Conservation (phyloP, 1,284 basidiomycete species). For the Puccinia novopanici region DNA sequence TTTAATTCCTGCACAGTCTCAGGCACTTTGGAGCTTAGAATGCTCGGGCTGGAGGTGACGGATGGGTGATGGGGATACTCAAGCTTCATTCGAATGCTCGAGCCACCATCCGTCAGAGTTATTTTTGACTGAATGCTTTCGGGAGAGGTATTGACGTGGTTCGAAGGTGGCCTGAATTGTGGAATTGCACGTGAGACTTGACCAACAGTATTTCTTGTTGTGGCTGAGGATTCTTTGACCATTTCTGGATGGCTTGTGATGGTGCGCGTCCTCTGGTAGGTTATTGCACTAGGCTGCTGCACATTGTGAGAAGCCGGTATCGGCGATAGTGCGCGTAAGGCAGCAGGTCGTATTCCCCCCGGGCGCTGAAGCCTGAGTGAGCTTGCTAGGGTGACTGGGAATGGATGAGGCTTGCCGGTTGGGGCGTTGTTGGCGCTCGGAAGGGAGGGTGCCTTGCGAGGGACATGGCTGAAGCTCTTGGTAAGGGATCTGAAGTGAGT, state of each 20-base stretch:
- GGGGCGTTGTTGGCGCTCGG: neutral
- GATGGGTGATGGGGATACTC: neutral
- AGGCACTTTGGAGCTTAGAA: neutral
- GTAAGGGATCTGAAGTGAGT: neutral
- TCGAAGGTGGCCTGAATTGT: neutral
- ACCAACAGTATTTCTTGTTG: neutral
- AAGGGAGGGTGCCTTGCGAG: neutral
- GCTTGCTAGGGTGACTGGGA: neutral
- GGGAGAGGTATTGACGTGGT: neutral
- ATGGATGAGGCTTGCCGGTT: neutral
- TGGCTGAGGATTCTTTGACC: neutral
- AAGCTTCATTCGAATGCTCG: slow-evolving; percentile 9
- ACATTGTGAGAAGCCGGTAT: neutral
- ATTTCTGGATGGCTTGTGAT: slow-evolving; percentile 21
- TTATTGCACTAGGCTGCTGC: neutral
- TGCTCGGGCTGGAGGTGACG: neutral
- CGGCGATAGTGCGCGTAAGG: neutral
- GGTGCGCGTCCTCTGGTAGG: neutral
- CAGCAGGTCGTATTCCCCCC: no score
- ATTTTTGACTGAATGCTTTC: slow-evolving; percentile 17
- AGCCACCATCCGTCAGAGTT: slow-evolving; percentile 13
- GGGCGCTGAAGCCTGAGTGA: neutral
- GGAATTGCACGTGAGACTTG: no score
- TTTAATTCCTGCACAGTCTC: neutral
- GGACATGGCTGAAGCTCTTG: neutral